Evolutionary conservation across 2,329 filamentous ascomycete species (phyloP).

Genomic region (Myriosclerotinia duriaeana): DNA sequence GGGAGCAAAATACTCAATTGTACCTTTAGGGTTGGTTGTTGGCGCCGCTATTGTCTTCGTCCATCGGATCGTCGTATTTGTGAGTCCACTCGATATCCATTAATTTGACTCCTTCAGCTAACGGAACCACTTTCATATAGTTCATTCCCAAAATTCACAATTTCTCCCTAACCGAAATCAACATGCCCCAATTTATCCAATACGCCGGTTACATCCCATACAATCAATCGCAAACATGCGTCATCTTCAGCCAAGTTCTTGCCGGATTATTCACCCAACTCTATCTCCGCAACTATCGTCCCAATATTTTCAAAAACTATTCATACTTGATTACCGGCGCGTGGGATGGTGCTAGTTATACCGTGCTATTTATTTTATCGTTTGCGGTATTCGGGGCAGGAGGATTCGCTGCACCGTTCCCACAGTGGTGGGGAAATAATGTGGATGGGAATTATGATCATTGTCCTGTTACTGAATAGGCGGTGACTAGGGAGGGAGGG

Average conservation of each 20-base stretch:
- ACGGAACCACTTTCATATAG: conserved; percentile 36
- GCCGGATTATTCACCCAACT: conserved; percentile 47
- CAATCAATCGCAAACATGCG: conserved; percentile 56
- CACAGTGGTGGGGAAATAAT: conserved; percentile 27
- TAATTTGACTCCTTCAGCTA: not conserved
- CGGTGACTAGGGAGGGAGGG: not conserved
- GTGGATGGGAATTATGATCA: conserved; percentile 34
- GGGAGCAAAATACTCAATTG: conserved; percentile 47
- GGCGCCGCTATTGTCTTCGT: conserved; percentile 47
- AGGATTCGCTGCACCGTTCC: conserved; percentile 43
- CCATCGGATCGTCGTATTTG: conserved; percentile 47
- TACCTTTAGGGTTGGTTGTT: conserved; percentile 52
- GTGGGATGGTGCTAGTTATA: conserved; percentile 45
- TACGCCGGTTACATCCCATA: conserved; percentile 56
- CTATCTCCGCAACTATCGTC: conserved; percentile 43
- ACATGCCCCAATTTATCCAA: conserved; percentile 55
- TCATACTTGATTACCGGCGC: conserved; percentile 46
- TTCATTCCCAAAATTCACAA: conserved; percentile 49
- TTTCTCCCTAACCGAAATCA: conserved; percentile 48
- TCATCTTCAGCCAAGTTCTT: conserved; percentile 49
- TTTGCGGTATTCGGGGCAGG: conserved; percentile 48
- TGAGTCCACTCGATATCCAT: conserved; percentile 36
- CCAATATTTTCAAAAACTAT: conserved; percentile 45
- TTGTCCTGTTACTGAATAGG: conserved; percentile 28
- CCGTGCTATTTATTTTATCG: conserved; percentile 45